These are phyloP conservation scores for Rhytidhysteron rufulum DNA, from an alignment of 2,329 filamentous ascomycete species.

Conservation along the genomic window DNA sequence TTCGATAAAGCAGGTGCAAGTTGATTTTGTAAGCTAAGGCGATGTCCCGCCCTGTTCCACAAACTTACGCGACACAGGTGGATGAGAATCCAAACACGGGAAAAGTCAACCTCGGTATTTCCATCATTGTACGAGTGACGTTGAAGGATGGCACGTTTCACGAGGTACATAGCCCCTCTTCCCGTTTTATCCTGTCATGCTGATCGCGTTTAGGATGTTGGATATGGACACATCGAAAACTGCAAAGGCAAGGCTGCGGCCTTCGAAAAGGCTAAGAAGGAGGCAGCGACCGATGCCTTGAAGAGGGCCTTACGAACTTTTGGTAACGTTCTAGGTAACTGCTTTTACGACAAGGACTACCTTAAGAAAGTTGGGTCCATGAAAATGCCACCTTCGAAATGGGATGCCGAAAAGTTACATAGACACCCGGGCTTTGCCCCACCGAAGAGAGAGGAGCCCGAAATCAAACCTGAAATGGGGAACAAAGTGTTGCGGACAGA, in stretches of 20 bases:
- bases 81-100: constrained; percentile 77
- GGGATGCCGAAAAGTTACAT: constrained; percentile 75
- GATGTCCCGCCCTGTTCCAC: too few relatives aligned
- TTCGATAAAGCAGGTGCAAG: constrained; percentile 88
- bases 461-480: constrained; percentile 17
- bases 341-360: constrained; percentile 96
- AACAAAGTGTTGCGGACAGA: constrained; percentile 15
- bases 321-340: constrained; percentile 96
- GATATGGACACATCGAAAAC: constrained; percentile 95
- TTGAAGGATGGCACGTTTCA: constrained; percentile 93
- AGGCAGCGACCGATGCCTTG: constrained; percentile 89
- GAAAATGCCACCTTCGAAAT: constrained; percentile 73
- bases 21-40: constrained; percentile 68
- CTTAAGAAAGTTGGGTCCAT: constrained; percentile 85
- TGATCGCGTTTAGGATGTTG: constrained; percentile 62
- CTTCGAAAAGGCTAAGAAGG: constrained; percentile 98
- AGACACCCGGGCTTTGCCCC: constrained; percentile 71
- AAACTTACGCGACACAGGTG: too few relatives aligned
- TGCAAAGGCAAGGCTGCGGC: constrained; percentile 91
- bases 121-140: constrained; percentile 86
- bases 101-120: constrained; percentile 80
- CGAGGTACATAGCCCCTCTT: constrained; percentile 51
- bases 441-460: constrained; percentile 27
- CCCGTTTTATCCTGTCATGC: not conserved
- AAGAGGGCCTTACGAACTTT: constrained; percentile 89